Conservation (phyloP, 352 stramenopile species). For the Phytophthora pini region DNA sequence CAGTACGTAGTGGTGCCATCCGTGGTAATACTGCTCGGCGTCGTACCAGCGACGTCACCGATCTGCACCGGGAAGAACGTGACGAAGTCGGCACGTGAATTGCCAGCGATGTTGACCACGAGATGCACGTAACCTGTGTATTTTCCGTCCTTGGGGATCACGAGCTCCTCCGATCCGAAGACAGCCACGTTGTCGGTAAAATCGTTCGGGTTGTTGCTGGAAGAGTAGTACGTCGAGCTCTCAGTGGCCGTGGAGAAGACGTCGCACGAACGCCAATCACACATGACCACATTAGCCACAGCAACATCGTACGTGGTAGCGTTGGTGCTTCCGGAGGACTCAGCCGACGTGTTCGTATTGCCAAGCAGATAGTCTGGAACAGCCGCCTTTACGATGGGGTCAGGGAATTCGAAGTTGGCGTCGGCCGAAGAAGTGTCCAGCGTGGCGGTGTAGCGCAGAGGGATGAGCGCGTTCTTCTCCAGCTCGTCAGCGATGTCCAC, state of each 20-base stretch:
- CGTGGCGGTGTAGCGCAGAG: slow-evolving; percentile 69
- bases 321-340: slow-evolving; percentile 34
- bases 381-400: slow-evolving; percentile 43
- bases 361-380: slow-evolving; percentile 54
- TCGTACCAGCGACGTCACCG: slow-evolving; percentile 62
- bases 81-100: slow-evolving; percentile 76
- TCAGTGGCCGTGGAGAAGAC: slow-evolving; percentile 57
- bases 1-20: slow-evolving; percentile 81
- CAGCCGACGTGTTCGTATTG: slow-evolving; percentile 35
- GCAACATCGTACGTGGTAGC: slow-evolving; percentile 60
- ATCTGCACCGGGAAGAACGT: slow-evolving; percentile 85
- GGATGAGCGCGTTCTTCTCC: slow-evolving; percentile 55
- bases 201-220: slow-evolving; percentile 76
- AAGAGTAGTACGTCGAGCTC: slow-evolving; percentile 64
- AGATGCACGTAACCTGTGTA: slow-evolving; percentile 82
- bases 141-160: slow-evolving; percentile 78
- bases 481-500: slow-evolving; percentile 65
- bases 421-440: slow-evolving; percentile 53
- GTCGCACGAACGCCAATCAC: slow-evolving; percentile 78
- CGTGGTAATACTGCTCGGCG: slow-evolving; percentile 49
- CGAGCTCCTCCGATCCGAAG: slow-evolving; percentile 72
- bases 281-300: slow-evolving; percentile 78
- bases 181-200: slow-evolving; percentile 58
- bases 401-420: slow-evolving; percentile 63
- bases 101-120: slow-evolving; percentile 67